Conservation (phyloP, 2,329 filamentous ascomycete genomes). For the Xylaria sp. region DNA sequence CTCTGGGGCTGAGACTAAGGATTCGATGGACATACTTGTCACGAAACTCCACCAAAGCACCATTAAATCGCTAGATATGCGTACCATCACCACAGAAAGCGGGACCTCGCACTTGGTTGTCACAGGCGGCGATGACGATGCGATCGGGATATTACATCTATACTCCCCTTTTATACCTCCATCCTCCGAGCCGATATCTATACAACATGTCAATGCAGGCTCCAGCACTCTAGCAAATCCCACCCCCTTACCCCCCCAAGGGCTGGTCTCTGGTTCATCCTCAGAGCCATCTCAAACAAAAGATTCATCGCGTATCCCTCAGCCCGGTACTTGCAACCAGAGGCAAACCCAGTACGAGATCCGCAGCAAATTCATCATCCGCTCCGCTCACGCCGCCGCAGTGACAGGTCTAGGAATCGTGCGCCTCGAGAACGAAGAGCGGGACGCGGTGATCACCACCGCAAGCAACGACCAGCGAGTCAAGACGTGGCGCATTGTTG, state of each 20-base stretch:
- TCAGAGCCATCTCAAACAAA: neutral
- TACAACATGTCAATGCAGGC: neutral
- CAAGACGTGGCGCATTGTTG: constrained; percentile 61
- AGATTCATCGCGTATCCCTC: neutral
- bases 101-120: constrained; percentile 63
- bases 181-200: neutral
- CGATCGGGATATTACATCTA: constrained; percentile 62
- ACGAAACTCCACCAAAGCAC: constrained; percentile 79
- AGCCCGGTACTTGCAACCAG: neutral
- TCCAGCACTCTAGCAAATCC: neutral
- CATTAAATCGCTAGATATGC: constrained; percentile 72
- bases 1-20: neutral
- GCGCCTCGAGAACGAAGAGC: constrained; percentile 33
- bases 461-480: constrained; percentile 71
- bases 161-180: constrained; percentile 32
- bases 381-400: constrained; percentile 75
- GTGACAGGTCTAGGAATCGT: constrained; percentile 67
- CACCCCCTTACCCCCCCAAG: neutral
- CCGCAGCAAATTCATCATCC: constrained; percentile 52
- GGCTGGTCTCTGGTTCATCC: neutral
- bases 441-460: constrained; percentile 52
- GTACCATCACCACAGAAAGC: constrained; percentile 40
- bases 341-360: constrained; percentile 30
- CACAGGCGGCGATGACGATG: constrained; percentile 90
- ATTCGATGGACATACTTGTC: constrained; percentile 48